Evolutionary conservation across 345 rosid genomes (phyloP), one percentile per base, ranked within the genome.

Genomic region (Cardiospermum halicacabum): DNA sequence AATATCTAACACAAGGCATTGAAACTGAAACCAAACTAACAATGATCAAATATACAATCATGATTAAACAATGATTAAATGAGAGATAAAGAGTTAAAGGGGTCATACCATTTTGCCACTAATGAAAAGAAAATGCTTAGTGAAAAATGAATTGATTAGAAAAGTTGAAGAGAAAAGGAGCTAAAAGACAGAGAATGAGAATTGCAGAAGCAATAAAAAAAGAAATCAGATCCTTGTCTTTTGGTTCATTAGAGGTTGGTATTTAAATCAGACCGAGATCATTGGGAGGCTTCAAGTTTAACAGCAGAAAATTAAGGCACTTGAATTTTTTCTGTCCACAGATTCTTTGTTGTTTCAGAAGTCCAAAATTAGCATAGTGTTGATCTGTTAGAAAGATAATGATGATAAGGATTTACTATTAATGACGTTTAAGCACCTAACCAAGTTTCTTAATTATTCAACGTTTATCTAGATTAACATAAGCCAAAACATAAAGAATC

Each of bases 51-150:
- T 15, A 16, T 5, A 8, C 30, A 48, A 31, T 21, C 7, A 62
- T 49, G 47, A 28, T 19, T 13, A 11, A 10, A 53, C 55, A 3
- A 24, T 16, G 12, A 7, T 12, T 53, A 53, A 30, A 56, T n/a
- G 2, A n/a, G 2, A 62, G 9, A 3, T n/a, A 37, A 21, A 25
- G 30, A 30, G 24, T 18, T 2, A 37, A 30, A 31, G 30, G 5
- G 10, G 60, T 53, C 72, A 11, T 73, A 75, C 80, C 83, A 75
- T 75, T 51, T 75, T 79, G 77, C 70, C 73, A 64, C 69, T 54
- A 69, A 64, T 57, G 63, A 60, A 57, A n/a, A 54, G 70, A 56
- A 53, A 28, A 45, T 54, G 25, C 11, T 10, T 43, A 26, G 72
- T 36, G 58, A 68, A 53, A 31, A 34, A 50, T 43, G 15, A 1